phyloP scores from a whole-genome alignment of 768 basidiomycete genomes.

The Galerina marginata region DNA sequence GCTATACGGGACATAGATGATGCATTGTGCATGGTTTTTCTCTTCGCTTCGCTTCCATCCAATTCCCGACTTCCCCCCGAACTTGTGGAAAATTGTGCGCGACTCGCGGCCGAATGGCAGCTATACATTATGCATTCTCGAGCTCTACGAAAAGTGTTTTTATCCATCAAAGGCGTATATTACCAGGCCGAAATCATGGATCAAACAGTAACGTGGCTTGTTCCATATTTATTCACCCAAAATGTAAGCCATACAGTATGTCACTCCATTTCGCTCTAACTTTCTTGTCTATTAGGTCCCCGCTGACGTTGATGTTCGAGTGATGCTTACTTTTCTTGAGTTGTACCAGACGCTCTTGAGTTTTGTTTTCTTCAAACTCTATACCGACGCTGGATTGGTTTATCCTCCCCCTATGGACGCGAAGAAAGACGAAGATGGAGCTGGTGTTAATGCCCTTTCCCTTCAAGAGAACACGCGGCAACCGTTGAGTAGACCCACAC shows the following conservation, averaged over 20 bases:
- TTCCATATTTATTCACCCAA: constrained; percentile 98
- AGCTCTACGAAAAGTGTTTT: constrained; percentile 86
- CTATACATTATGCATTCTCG: constrained; percentile 90
- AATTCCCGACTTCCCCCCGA: constrained; percentile 79
- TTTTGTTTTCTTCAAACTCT: constrained; percentile 98
- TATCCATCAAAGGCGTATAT: constrained; percentile 98
- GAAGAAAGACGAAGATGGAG: constrained; percentile 81
- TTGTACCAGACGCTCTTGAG: constrained; percentile 96
- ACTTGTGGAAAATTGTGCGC: constrained; percentile 88
- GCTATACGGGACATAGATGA: constrained; percentile 97
- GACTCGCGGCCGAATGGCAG: constrained; percentile 95
- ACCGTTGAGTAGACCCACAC: constrained; percentile 50
- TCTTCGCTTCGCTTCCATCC: constrained; percentile 93
- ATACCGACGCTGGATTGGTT: constrained; percentile 88
- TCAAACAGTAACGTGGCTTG: constrained; percentile 93
- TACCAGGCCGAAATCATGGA: constrained; percentile 96
- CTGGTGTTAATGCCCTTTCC: constrained; percentile 87
- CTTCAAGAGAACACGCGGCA: constrained; percentile 57
- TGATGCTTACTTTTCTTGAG: constrained; percentile 97
- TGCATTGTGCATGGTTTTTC: constrained; percentile 91
- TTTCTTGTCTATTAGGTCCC: constrained; percentile 66
- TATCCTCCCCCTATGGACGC: constrained; percentile 94
- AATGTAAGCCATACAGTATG: constrained; percentile 50
- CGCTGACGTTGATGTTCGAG: constrained; percentile 93
- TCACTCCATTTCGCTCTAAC: constrained; percentile 14